Percentiles rank a stretch among this genome's conserved stretches.
These are phyloP conservation scores for Elaeis guineensis DNA, from an alignment of 176 grass and related monocot species.

Conservation along the genomic window DNA sequence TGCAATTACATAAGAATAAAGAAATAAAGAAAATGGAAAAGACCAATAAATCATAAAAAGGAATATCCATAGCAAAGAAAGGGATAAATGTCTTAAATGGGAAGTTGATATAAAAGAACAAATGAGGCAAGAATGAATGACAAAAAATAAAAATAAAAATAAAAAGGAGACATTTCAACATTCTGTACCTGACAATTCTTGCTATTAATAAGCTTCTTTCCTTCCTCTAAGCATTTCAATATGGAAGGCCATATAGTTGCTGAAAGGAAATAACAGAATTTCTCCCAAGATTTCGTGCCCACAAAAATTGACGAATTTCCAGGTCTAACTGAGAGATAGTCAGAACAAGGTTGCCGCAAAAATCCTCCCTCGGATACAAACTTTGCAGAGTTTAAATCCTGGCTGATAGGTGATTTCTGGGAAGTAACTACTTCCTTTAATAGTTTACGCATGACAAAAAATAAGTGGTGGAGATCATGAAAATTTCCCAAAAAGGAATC, in stretches of 20 bases:
- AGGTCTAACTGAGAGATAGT: slow-evolving; percentile 8
- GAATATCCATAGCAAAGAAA: no score
- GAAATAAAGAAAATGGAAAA: background rate
- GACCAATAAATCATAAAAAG: background rate
- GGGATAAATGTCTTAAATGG: no score
- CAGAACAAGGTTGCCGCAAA: slow-evolving; percentile 50
- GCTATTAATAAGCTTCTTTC: slow-evolving; percentile 43
- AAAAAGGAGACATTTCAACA: background rate
- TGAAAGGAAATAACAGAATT: slow-evolving; percentile 71
- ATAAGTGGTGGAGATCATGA: slow-evolving; percentile 69
- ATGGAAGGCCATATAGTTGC: slow-evolving; percentile 67
- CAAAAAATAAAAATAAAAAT: slow-evolving; percentile 5
- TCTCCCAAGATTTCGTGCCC: slow-evolving; percentile 63
- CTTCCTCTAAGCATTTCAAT: slow-evolving; percentile 56
- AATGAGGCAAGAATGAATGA: background rate
- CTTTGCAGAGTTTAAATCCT: slow-evolving; percentile 29
- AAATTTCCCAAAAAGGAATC: slow-evolving; percentile 53
- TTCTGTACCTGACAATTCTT: slow-evolving; percentile 55
- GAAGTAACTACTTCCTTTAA: slow-evolving; percentile 63
- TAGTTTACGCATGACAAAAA: slow-evolving; percentile 73
- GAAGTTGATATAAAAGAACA: background rate
- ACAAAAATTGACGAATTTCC: slow-evolving; percentile 35
- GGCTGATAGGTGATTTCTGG: slow-evolving; percentile 29
- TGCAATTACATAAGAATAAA: slow-evolving; percentile 32
- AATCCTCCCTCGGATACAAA: slow-evolving; percentile 66